Evolutionary conservation across 2,329 filamentous ascomycete genomes (phyloP).

Genomic region (Tetracladium maxilliforme): DNA sequence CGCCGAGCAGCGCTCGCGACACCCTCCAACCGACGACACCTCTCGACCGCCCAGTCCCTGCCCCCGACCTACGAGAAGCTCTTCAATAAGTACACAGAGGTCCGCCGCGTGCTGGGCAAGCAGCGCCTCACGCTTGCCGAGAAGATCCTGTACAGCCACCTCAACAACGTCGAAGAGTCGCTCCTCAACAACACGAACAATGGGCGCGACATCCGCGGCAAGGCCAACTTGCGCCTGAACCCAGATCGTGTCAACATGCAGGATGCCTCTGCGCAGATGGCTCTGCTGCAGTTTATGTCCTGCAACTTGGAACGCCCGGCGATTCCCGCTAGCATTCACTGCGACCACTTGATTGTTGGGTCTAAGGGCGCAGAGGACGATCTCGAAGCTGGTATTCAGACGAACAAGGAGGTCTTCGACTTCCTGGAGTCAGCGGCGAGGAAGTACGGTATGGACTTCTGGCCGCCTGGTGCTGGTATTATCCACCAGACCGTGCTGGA

Average conservation of each 20-base stretch:
- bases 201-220: constrained; percentile 70
- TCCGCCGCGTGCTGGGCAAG: constrained; percentile 55
- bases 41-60: constrained; percentile 26
- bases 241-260: constrained; percentile 98
- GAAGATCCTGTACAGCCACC: constrained; percentile 95
- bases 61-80: constrained; percentile 72
- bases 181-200: constrained; percentile 71
- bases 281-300: constrained; percentile 94
- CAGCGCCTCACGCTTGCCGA: constrained; percentile 74
- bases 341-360: constrained; percentile 97
- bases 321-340: constrained; percentile 94
- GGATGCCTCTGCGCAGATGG: constrained; percentile 97
- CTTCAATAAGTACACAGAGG: constrained; percentile 60
- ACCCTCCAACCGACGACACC: constrained; percentile 9
- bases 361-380: constrained; percentile 81
- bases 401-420: constrained; percentile 95
- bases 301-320: constrained; percentile 81
- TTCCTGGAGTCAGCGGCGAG: constrained; percentile 87
- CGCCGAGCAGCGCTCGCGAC: too few relatives aligned
- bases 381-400: constrained; percentile 68
- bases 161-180: constrained; percentile 80
- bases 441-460: constrained; percentile 90
- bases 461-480: constrained; percentile 85
- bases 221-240: constrained; percentile 90
- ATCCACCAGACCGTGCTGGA: constrained; percentile 97